Percentiles rank a stretch among this genome's conserved stretches.
Conservation (phyloP, 345 rosid genomes). For the Citropsis articulata region DNA sequence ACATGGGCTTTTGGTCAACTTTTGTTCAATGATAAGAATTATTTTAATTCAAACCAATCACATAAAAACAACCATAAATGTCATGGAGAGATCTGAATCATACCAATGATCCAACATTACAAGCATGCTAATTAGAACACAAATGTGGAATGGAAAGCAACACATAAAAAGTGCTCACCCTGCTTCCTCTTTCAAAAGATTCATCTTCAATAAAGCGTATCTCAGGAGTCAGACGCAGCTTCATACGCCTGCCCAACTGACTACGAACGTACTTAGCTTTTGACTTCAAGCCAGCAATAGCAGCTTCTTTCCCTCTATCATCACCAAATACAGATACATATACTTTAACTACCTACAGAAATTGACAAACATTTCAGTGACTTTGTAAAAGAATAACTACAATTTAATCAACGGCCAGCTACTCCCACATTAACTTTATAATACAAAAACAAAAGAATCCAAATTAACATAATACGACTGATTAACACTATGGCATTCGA, state of each 20-base stretch:
- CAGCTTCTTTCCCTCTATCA: conserved; percentile 91
- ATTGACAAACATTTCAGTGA: not conserved
- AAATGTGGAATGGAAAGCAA: not conserved
- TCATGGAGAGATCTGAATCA: not conserved
- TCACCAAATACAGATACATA: conserved; percentile 95
- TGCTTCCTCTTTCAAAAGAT: conserved; percentile 86
- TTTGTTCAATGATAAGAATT: not conserved
- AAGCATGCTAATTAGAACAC: not conserved
- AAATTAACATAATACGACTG: not conserved
- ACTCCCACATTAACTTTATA: not conserved
- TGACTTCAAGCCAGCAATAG: conserved; percentile 77
- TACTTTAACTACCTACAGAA: conserved; percentile 78
- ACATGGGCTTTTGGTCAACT: not conserved
- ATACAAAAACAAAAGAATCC: not conserved
- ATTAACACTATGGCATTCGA: not conserved
- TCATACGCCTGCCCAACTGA: conserved; percentile 82
- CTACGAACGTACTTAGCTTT: conserved; percentile 80
- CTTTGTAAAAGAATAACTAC: not conserved
- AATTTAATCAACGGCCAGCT: not conserved
- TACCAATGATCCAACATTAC: not conserved
- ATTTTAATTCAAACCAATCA: not conserved
- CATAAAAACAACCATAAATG: not conserved
- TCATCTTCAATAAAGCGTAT: conserved; percentile 87
- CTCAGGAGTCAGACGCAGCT: conserved; percentile 85
- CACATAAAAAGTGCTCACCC: conserved; percentile 45